These are phyloP conservation scores for Lyophyllum shimeji DNA, from an alignment of 768 basidiomycete species.

Conservation along the genomic window DNA sequence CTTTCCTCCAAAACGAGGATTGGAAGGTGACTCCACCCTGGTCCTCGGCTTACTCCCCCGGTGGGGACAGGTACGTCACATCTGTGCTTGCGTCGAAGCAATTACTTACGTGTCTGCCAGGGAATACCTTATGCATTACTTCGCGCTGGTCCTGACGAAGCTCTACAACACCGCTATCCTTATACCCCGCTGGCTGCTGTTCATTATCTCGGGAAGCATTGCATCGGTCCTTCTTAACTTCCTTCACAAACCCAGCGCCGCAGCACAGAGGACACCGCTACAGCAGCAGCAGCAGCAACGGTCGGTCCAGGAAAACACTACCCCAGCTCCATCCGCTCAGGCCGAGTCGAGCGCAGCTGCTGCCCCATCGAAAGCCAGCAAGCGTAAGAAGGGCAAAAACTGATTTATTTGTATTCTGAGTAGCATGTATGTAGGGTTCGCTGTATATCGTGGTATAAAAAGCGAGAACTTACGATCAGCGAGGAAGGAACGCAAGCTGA, in stretches of 20 bases:
- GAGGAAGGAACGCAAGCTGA: too few relatives aligned
- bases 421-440: not conserved
- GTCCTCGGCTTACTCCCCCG: slow-evolving; percentile 69
- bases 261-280: slow-evolving; percentile 1
- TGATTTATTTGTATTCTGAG: not conserved
- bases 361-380: slow-evolving; percentile 9
- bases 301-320: not conserved
- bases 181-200: slow-evolving; percentile 73
- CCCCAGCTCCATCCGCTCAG: not conserved
- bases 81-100: not conserved
- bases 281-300: not conserved
- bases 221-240: slow-evolving; percentile 69
- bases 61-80: slow-evolving; percentile 61
- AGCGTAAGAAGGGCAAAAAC: slow-evolving; percentile 15
- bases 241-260: slow-evolving; percentile 44
- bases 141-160: slow-evolving; percentile 48
- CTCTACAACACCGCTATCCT: slow-evolving; percentile 50
- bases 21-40: slow-evolving; percentile 70
- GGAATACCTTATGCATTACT: slow-evolving; percentile 65
- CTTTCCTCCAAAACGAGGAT: slow-evolving; percentile 63
- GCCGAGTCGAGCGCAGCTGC: slow-evolving; percentile 5
- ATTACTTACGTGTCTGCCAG: slow-evolving; percentile 32
- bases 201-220: slow-evolving; percentile 61
- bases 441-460: too few relatives aligned
- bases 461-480: too few relatives aligned